Percentiles rank a stretch among this genome's conserved stretches.
These are phyloP conservation scores for Porcisia hertigi DNA, from an alignment of 208 protist genomes.

Conservation along the genomic window DNA sequence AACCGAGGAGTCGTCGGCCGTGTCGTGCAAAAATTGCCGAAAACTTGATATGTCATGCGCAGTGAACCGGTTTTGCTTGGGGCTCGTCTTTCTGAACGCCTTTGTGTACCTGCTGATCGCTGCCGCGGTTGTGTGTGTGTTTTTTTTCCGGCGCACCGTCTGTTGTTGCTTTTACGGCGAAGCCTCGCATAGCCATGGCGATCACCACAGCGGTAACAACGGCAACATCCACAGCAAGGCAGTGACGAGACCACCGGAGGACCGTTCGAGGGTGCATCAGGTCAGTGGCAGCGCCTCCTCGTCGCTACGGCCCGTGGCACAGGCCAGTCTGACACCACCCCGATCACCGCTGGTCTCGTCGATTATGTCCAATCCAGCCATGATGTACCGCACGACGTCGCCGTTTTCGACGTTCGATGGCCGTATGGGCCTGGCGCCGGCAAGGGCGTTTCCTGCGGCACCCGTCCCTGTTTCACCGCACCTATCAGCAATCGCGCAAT, in stretches of 20 bases:
- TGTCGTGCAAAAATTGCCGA: constrained; percentile 29
- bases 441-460: constrained; percentile 3
- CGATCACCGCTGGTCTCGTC: not conserved
- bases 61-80: constrained; percentile 17
- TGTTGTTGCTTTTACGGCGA: constrained; percentile 26
- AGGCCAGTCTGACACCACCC: not conserved
- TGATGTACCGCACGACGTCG: not conserved
- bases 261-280: not conserved
- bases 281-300: not conserved
- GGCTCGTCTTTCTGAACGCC: constrained; percentile 27
- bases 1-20: constrained; percentile 10
- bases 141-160: constrained; percentile 31
- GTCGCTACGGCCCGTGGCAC: not conserved
- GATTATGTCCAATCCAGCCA: constrained; percentile 3
- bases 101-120: constrained; percentile 19
- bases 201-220: constrained; percentile 4
- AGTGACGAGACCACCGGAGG: not conserved
- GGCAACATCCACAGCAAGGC: not conserved
- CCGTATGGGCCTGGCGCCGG: not conserved
- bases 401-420: not conserved
- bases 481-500: not conserved
- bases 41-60: constrained; percentile 36
- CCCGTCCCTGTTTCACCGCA: constrained; percentile 7
- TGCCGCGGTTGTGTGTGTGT: constrained; percentile 19
- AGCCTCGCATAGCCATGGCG: not conserved